Conservation (phyloP, 306 rosid genomes). For the Oxytropis ochrocephala region DNA sequence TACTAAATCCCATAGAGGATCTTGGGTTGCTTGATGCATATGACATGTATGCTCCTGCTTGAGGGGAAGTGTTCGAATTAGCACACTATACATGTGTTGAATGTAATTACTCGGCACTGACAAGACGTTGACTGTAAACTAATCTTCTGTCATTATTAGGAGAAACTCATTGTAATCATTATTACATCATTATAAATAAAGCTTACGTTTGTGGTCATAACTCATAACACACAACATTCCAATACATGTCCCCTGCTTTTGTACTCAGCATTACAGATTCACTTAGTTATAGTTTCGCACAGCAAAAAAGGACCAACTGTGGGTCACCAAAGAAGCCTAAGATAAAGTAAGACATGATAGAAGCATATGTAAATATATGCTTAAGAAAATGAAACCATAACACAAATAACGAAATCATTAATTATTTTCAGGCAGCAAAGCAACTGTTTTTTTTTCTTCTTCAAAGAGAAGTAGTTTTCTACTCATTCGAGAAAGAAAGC, state of each 20-base stretch:
- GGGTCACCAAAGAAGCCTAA: background rate
- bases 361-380: background rate
- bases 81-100: no score
- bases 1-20: no score
- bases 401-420: background rate
- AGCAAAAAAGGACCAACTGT: background rate
- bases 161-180: no score
- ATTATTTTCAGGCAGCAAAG: slow-evolving; percentile 1
- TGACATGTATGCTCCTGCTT: no score
- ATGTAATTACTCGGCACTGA: no score
- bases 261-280: background rate
- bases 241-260: background rate
- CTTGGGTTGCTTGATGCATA: no score
- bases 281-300: background rate
- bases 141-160: no score
- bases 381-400: background rate
- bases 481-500: background rate
- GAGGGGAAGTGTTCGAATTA: no score
- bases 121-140: no score
- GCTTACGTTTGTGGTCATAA: no score
- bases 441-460: background rate
- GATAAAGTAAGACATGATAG: background rate
- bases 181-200: no score
- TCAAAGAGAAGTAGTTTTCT: background rate
- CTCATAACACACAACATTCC: no score